Conservation (phyloP, 2,329 filamentous ascomycete species). For the Xylaria sp. region DNA sequence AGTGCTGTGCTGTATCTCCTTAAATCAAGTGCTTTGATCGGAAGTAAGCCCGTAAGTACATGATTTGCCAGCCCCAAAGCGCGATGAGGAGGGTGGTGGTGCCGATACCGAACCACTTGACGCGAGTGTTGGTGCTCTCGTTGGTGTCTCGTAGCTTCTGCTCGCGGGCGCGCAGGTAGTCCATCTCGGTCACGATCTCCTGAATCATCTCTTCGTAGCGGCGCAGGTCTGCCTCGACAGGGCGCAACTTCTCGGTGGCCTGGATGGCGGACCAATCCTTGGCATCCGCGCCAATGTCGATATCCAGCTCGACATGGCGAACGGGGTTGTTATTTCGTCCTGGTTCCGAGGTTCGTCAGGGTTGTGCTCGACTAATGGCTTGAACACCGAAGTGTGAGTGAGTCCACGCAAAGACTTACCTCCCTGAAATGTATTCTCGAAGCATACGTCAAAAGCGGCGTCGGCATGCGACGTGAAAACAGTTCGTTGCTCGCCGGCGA, state of each 20-base stretch:
- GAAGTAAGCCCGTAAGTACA: constrained; percentile 98
- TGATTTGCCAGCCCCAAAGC: constrained; percentile 94
- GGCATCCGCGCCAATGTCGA: constrained; percentile 95
- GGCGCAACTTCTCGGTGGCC: constrained; percentile 96
- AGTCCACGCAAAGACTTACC: constrained; percentile 58
- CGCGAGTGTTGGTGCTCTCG: constrained; percentile 97
- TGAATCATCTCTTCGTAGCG: constrained; percentile 88
- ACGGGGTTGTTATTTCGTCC: constrained; percentile 53
- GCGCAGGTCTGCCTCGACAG: constrained; percentile 91
- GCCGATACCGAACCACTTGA: constrained; percentile 97
- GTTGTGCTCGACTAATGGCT: constrained; percentile 18
- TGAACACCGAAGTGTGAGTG: not conserved
- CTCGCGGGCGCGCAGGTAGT: constrained; percentile 87
- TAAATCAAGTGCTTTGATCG: constrained; percentile 59
- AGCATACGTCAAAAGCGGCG: constrained; percentile 94
- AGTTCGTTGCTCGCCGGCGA: constrained; percentile 88
- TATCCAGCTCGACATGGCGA: constrained; percentile 86
- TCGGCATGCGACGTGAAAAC: constrained; percentile 93
- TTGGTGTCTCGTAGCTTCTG: constrained; percentile 98
- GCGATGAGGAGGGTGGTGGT: constrained; percentile 91
- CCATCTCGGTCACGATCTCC: constrained; percentile 94
- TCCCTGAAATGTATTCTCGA: constrained; percentile 79
- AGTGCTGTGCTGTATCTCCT: not conserved
- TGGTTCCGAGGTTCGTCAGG: constrained; percentile 34
- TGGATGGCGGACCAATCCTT: constrained; percentile 98